These are phyloP conservation scores for Decorospora gaudefroyi DNA, from an alignment of 2,329 filamentous ascomycete genomes.

Conservation along the genomic window DNA sequence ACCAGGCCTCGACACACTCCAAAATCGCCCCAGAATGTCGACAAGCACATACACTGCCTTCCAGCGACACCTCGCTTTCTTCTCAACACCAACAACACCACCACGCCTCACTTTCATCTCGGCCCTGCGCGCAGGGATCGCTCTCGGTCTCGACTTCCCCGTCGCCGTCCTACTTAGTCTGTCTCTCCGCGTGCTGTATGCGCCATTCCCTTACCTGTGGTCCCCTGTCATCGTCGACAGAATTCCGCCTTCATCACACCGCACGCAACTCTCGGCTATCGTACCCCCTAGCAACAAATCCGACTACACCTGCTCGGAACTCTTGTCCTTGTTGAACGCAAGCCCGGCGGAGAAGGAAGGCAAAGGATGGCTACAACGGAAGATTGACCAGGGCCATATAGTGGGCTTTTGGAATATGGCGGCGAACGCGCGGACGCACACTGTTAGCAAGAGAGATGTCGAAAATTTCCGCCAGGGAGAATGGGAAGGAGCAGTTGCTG, in stretches of 20 bases:
- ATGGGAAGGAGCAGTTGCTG: conserved; percentile 22
- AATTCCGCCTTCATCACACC: conserved; percentile 22
- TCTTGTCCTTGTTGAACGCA: conserved; percentile 11
- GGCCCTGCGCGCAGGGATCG: conserved; percentile 21
- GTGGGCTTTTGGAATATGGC: conserved; percentile 32
- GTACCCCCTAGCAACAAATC: conserved; percentile 13
- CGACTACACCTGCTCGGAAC: conserved; percentile 26
- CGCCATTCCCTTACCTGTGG: conserved; percentile 23
- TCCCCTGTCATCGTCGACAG: conserved; percentile 23
- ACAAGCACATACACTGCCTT: conserved; percentile 25
- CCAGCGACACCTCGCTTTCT: conserved; percentile 29
- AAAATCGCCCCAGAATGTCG: conserved; percentile 8
- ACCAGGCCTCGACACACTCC: neutral
- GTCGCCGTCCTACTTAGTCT: conserved; percentile 26
- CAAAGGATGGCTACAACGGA: conserved; percentile 20
- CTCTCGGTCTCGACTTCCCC: conserved; percentile 29
- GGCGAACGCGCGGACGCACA: conserved; percentile 21
- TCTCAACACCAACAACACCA: conserved; percentile 27
- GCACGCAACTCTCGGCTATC: conserved; percentile 22
- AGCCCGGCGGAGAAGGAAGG: conserved; percentile 1
- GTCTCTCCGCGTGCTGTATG: conserved; percentile 25
- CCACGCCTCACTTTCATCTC: conserved; percentile 28
- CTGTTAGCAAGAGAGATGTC: conserved; percentile 27
- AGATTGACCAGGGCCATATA: conserved; percentile 29
- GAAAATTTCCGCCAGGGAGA: conserved; percentile 29